Evolutionary conservation across 257 asterid species (phyloP).

Genomic region (Fraxinus pennsylvanica): DNA sequence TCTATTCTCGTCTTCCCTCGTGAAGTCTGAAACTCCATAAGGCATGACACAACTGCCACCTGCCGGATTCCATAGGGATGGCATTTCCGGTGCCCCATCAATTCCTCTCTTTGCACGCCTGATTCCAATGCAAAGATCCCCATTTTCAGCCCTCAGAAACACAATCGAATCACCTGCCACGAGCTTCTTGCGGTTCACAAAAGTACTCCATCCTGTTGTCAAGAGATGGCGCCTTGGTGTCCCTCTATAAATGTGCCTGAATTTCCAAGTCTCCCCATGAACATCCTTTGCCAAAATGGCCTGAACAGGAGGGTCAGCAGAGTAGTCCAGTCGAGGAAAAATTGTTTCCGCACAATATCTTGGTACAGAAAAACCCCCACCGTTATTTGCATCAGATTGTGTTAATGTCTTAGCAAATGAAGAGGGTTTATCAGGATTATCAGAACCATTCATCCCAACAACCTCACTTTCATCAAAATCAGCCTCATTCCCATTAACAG

Average conservation of each 20-base stretch:
- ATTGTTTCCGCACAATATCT: conserved; percentile 93
- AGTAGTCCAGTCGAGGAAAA: conserved; percentile 72
- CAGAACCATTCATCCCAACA: conserved; percentile 34
- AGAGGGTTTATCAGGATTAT: conserved; percentile 60
- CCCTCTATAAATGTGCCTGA: conserved; percentile 54
- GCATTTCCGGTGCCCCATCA: conserved; percentile 41
- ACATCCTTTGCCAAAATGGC: conserved; percentile 60
- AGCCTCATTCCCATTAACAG: conserved; percentile 34
- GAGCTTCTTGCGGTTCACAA: conserved; percentile 51
- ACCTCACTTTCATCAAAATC: conserved; percentile 40
- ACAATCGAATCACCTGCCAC: conserved; percentile 60
- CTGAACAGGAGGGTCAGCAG: conserved; percentile 88
- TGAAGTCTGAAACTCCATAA: conserved; percentile 42
- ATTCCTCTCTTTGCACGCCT: conserved; percentile 52
- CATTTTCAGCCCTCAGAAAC: conserved; percentile 46
- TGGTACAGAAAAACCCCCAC: conserved; percentile 95
- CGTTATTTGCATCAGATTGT: conserved; percentile 88
- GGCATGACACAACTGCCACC: conserved; percentile 47
- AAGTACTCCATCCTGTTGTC: conserved; percentile 57
- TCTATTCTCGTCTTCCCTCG: conserved; percentile 41
- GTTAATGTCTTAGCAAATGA: conserved; percentile 90
- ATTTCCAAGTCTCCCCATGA: conserved; percentile 56
- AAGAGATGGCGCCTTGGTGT: conserved; percentile 59
- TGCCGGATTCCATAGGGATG: conserved; percentile 47
- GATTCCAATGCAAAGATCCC: conserved; percentile 56